Evolutionary conservation across 495 filamentous ascomycete genomes (phyloP).

Genomic region (Oidiodendron maius): DNA sequence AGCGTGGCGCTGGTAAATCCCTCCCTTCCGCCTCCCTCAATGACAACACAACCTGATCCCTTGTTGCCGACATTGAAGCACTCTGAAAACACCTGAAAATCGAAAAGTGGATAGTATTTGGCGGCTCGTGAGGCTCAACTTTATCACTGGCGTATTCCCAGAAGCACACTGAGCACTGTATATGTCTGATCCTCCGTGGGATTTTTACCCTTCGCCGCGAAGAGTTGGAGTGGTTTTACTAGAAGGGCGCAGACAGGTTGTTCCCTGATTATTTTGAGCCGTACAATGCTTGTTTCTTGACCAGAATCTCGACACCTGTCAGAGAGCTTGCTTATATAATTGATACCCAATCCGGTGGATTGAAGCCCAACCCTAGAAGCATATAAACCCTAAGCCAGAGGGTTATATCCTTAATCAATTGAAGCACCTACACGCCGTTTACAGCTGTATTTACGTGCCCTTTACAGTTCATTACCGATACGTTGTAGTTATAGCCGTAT

Average conservation of each 20-base stretch:
- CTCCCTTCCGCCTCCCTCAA: conserved; percentile 30
- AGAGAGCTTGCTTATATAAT: too few relatives aligned
- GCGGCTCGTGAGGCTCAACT: conserved; percentile 42
- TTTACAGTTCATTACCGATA: too few relatives aligned
- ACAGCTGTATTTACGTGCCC: too few relatives aligned
- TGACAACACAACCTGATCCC: conserved; percentile 37
- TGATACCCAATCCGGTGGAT: too few relatives aligned
- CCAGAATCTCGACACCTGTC: too few relatives aligned
- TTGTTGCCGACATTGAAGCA: conserved; percentile 38
- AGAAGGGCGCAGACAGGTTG: conserved; percentile 22
- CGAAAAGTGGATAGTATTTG: conserved; percentile 42
- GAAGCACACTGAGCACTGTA: conserved; percentile 29
- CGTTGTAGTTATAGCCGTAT: too few relatives aligned
- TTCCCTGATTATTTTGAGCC: conserved; percentile 36
- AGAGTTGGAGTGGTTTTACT: conserved; percentile 29
- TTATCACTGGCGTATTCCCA: conserved; percentile 37
- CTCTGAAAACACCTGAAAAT: conserved; percentile 33
- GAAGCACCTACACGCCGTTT: too few relatives aligned
- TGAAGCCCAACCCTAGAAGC: too few relatives aligned
- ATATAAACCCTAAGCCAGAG: too few relatives aligned
- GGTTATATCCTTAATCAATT: too few relatives aligned
- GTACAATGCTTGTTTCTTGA: too few relatives aligned
- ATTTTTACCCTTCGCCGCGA: conserved; percentile 29
- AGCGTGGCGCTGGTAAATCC: conserved; percentile 39
- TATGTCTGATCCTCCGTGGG: conserved; percentile 32